Evolutionary conservation across 208 protist species (phyloP).

Genomic region (Leishmania aethiopica): DNA sequence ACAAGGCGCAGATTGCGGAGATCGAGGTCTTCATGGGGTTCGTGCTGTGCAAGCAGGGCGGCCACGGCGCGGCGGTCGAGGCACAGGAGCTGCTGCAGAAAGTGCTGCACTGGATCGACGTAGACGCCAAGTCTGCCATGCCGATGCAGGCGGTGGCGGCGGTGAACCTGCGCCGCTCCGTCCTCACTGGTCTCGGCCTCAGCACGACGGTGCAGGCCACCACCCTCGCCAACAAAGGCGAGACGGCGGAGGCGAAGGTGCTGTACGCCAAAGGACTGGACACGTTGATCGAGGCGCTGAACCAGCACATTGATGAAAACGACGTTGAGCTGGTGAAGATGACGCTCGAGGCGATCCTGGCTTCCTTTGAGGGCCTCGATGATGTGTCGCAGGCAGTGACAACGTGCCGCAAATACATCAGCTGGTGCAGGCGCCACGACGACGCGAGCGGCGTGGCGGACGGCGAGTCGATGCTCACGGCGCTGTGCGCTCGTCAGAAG

Average conservation of each 20-base stretch:
- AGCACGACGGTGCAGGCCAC: constrained; percentile 48
- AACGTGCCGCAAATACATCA: constrained; percentile 86
- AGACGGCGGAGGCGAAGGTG: constrained; percentile 49
- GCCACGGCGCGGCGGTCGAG: constrained; percentile 28
- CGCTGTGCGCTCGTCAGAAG: constrained; percentile 50
- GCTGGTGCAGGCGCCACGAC: constrained; percentile 83
- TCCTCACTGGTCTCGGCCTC: constrained; percentile 76
- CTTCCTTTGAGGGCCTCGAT: constrained; percentile 88
- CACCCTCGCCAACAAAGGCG: constrained; percentile 30
- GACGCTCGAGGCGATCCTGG: constrained; percentile 64
- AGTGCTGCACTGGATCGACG: constrained; percentile 85
- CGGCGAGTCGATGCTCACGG: constrained; percentile 62
- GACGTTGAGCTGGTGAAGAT: constrained; percentile 78
- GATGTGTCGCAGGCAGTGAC: constrained; percentile 78
- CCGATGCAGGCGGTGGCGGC: constrained; percentile 90
- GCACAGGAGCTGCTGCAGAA: constrained; percentile 68
- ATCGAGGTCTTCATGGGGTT: constrained; percentile 78
- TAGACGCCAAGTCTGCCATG: constrained; percentile 78
- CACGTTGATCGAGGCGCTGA: constrained; percentile 80
- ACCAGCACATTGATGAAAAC: constrained; percentile 87
- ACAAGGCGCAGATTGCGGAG: constrained; percentile 81
- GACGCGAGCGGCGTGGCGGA: constrained; percentile 67
- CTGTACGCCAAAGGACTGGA: constrained; percentile 84
- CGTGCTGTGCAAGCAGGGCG: constrained; percentile 53
- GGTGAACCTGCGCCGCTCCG: constrained; percentile 77